phyloP scores from a whole-genome alignment of 768 basidiomycete genomes.

The Tephrocybe sp. region DNA sequence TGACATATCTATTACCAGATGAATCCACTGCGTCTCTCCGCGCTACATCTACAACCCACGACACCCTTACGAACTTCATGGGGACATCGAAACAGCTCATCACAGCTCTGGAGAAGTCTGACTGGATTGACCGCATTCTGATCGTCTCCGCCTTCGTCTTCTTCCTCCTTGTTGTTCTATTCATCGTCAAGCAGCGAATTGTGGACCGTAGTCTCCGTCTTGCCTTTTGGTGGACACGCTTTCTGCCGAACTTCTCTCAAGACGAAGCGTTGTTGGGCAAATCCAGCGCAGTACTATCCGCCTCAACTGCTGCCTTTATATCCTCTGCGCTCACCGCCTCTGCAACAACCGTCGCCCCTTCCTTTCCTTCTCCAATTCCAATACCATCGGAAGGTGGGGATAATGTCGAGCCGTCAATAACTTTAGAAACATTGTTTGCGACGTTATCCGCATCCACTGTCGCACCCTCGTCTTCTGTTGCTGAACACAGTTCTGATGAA shows the following conservation, averaged over 20 bases:
- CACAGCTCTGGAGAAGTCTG: slow-evolving; percentile 84
- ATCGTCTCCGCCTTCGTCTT: slow-evolving; percentile 79
- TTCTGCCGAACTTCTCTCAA: slow-evolving; percentile 54
- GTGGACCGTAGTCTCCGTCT: slow-evolving; percentile 77
- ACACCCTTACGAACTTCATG: slow-evolving; percentile 69
- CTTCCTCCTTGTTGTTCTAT: slow-evolving; percentile 82
- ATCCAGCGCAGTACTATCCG: slow-evolving; percentile 15
- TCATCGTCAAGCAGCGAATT: slow-evolving; percentile 86
- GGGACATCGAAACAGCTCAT: slow-evolving; percentile 82
- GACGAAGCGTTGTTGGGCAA: slow-evolving; percentile 34
- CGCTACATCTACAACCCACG: slow-evolving; percentile 75
- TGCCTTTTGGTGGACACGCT: slow-evolving; percentile 87
- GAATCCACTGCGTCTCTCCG: slow-evolving; percentile 76
- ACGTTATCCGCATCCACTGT: neutral
- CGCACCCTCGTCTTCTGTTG: neutral
- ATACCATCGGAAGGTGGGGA: neutral
- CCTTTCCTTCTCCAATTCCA: neutral
- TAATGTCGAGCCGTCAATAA: neutral
- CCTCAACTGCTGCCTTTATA: slow-evolving; percentile 1
- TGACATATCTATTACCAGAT: slow-evolving; percentile 44
- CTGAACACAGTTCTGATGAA: slow-evolving; percentile 2
- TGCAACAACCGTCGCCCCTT: slow-evolving; percentile 1
- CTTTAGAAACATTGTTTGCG: neutral
- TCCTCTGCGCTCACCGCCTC: slow-evolving; percentile 6
- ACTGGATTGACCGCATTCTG: slow-evolving; percentile 89